Evolutionary conservation across 352 stramenopile species (phyloP).

Genomic region (Pythium phragmitis): DNA sequence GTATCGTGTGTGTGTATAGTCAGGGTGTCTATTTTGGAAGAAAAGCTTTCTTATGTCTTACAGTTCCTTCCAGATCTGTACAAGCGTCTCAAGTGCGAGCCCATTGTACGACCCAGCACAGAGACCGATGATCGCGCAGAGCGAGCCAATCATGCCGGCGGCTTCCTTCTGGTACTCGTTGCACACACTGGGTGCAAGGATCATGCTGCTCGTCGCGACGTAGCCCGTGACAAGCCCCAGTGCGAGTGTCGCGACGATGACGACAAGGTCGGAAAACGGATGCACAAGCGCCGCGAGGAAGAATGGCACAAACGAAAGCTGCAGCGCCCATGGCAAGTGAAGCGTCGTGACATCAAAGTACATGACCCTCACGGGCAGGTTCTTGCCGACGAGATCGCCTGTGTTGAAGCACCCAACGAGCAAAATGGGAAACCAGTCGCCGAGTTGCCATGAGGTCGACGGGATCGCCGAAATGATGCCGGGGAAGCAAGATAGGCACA

Average conservation of each 20-base stretch:
- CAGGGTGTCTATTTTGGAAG: slow-evolving; percentile 13
- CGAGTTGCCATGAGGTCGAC: slow-evolving; percentile 53
- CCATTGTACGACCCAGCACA: slow-evolving; percentile 78
- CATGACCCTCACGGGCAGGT: slow-evolving; percentile 65
- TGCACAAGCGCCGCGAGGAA: slow-evolving; percentile 59
- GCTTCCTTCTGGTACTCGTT: slow-evolving; percentile 79
- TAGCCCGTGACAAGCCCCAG: slow-evolving; percentile 73
- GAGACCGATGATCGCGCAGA: slow-evolving; percentile 72
- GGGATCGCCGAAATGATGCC: slow-evolving; percentile 72
- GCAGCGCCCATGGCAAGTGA: slow-evolving; percentile 62
- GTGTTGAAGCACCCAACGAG: slow-evolving; percentile 76
- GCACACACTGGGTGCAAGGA: slow-evolving; percentile 71
- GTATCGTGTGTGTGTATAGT: not conserved
- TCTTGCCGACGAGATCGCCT: slow-evolving; percentile 80
- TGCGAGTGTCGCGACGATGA: slow-evolving; percentile 51
- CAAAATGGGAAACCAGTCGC: slow-evolving; percentile 76
- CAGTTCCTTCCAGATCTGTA: slow-evolving; percentile 41
- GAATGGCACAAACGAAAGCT: slow-evolving; percentile 67
- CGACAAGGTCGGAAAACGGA: slow-evolving; percentile 52
- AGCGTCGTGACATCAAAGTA: slow-evolving; percentile 69
- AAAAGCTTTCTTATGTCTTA: slow-evolving; percentile 9
- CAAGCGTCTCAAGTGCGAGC: slow-evolving; percentile 61
- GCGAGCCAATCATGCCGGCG: slow-evolving; percentile 67
- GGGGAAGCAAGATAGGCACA: slow-evolving; percentile 78
- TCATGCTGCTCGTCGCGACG: slow-evolving; percentile 76